phyloP scores from a whole-genome alignment of 371 early-diverging fungal species.

The Mortierella sp. region DNA sequence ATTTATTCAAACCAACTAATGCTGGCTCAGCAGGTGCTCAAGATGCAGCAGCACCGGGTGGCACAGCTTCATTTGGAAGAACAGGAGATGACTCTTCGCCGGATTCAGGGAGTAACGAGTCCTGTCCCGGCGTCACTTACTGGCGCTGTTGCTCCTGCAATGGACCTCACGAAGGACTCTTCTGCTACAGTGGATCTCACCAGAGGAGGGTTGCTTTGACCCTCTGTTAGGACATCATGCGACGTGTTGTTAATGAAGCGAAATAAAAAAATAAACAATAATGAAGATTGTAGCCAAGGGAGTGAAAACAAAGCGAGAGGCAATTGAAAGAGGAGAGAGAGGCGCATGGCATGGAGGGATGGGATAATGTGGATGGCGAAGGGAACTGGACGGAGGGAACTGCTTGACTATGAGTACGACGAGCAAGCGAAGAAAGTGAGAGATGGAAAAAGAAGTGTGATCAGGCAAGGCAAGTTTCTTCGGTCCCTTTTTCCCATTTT shows the following conservation, averaged over 20 bases:
- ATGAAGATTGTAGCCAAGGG: background rate
- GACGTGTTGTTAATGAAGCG: background rate
- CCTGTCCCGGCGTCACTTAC: background rate
- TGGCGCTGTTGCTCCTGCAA: background rate
- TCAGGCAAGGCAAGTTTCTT: background rate
- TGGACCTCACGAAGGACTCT: background rate
- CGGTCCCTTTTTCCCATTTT: background rate
- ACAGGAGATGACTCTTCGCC: slow-evolving; percentile 30
- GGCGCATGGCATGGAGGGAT: background rate
- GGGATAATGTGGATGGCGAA: background rate
- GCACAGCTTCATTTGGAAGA: slow-evolving; percentile 39
- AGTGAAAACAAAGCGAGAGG: background rate
- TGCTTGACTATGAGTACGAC: background rate
- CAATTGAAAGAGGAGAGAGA: background rate
- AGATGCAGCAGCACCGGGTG: slow-evolving; percentile 49
- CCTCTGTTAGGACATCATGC: background rate
- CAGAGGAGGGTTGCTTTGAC: slow-evolving; percentile 15
- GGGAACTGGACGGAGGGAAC: slow-evolving; percentile 4
- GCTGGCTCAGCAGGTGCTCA: slow-evolving; percentile 41
- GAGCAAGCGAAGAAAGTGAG: background rate
- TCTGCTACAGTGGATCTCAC: background rate
- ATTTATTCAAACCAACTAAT: slow-evolving; percentile 41
- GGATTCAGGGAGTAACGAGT: slow-evolving; percentile 21
- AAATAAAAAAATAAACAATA: background rate
- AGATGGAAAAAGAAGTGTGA: background rate